Percentiles rank a stretch among this genome's conserved stretches.
phyloP scores from a whole-genome alignment of 495 filamentous ascomycete genomes.

The Xylaria intraflava region DNA sequence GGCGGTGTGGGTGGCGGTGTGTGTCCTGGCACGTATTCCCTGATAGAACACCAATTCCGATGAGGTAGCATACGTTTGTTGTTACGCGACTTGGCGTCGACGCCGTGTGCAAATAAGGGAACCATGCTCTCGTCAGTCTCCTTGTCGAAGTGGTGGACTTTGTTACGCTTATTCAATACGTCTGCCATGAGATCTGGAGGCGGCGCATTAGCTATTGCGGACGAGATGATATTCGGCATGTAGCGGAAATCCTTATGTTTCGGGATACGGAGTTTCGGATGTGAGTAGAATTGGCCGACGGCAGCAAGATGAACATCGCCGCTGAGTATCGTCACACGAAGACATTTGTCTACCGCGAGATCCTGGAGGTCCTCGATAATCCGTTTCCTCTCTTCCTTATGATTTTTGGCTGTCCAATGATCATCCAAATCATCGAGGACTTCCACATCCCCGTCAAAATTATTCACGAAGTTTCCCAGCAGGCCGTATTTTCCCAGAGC shows the following conservation, averaged over 20 bases:
- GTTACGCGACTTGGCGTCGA: conserved; percentile 80
- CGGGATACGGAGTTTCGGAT: conserved; percentile 65
- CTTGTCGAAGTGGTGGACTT: conserved; percentile 77
- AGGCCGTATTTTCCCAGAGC: conserved; percentile 76
- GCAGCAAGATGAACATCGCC: conserved; percentile 93
- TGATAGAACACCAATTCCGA: conserved; percentile 88
- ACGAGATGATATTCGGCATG: conserved; percentile 84
- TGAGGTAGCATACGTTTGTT: conserved; percentile 88
- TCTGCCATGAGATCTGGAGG: conserved; percentile 86
- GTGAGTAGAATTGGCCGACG: conserved; percentile 90
- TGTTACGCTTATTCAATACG: conserved; percentile 87
- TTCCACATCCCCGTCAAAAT: conserved; percentile 87
- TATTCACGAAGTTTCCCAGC: conserved; percentile 75
- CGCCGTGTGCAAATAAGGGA: conserved; percentile 80
- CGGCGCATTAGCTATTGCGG: conserved; percentile 79
- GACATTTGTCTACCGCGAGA: conserved; percentile 80
- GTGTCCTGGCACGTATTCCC: conserved; percentile 66
- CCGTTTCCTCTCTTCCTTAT: conserved; percentile 80
- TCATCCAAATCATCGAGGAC: conserved; percentile 89
- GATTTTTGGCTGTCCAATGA: conserved; percentile 93
- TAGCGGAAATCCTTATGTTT: conserved; percentile 89
- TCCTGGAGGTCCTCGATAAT: conserved; percentile 86
- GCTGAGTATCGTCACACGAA: conserved; percentile 82
- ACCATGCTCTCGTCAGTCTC: conserved; percentile 95
- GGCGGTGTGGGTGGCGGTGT: conserved; percentile 65